Percentiles rank a stretch among this genome's conserved stretches.
phyloP scores from a whole-genome alignment of 1,284 basidiomycete genomes.

The Sporisorium reilianum region DNA sequence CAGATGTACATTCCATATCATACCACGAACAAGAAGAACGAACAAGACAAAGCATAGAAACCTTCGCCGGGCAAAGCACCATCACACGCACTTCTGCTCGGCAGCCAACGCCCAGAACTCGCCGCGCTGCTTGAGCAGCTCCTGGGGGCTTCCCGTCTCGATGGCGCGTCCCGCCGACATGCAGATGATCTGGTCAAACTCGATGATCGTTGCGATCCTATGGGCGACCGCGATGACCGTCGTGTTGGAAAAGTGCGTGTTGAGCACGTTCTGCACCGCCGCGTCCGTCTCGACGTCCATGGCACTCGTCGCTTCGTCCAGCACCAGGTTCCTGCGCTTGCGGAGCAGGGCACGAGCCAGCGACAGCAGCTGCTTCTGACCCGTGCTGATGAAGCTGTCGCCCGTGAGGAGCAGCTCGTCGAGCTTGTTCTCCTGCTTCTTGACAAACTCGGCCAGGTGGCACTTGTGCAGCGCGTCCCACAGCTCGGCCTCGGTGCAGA shows the following conservation, averaged over 20 bases:
- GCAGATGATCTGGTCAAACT: constrained; percentile 81
- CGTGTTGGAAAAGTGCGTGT: constrained; percentile 52
- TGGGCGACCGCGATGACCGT: constrained; percentile 71
- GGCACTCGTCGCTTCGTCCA: constrained; percentile 71
- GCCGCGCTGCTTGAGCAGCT: constrained; percentile 40
- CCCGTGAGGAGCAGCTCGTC: constrained; percentile 42
- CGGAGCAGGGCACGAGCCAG: constrained; percentile 73
- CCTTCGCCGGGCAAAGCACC: neutral
- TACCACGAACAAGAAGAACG: constrained; percentile 2
- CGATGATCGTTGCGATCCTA: constrained; percentile 80
- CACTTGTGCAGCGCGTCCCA: constrained; percentile 63
- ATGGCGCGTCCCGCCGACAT: constrained; percentile 78
- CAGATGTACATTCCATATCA: neutral
- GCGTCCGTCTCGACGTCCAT: constrained; percentile 52
- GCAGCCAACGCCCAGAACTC: constrained; percentile 54
- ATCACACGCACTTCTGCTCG: constrained; percentile 55
- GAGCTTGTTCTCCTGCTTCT: constrained; percentile 47
- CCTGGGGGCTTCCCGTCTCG: constrained; percentile 72
- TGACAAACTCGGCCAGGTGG: constrained; percentile 57
- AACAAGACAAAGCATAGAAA: neutral
- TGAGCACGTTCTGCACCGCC: constrained; percentile 77
- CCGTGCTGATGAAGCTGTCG: constrained; percentile 38
- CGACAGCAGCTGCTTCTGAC: constrained; percentile 69
- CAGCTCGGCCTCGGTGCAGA: constrained; percentile 55
- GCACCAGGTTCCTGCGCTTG: constrained; percentile 72